These are phyloP conservation scores for Claviceps cyperi DNA, from an alignment of 2,329 filamentous ascomycete species.

Conservation along the genomic window DNA sequence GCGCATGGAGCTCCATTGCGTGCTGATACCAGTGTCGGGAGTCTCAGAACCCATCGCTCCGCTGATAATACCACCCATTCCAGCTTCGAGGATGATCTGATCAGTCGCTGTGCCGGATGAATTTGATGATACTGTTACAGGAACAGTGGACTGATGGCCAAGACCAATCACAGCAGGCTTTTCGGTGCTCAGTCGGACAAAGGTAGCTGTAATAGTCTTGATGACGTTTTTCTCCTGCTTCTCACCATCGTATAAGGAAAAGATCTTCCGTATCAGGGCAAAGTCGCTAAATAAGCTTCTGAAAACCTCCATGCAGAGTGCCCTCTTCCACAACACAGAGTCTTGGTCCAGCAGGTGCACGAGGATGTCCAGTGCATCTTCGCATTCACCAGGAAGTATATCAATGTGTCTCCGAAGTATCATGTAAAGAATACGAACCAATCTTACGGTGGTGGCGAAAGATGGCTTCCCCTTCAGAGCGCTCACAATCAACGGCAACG, in stretches of 20 bases:
- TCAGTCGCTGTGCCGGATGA: constrained; percentile 49
- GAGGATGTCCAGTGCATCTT: constrained; percentile 66
- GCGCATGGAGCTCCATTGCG: constrained; percentile 77
- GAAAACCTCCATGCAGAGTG: constrained; percentile 83
- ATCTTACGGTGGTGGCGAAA: constrained; percentile 70
- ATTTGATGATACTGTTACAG: constrained; percentile 42
- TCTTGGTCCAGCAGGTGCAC: constrained; percentile 85
- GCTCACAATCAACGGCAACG: constrained; percentile 73
- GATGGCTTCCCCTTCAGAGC: constrained; percentile 62
- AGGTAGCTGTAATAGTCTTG: constrained; percentile 68
- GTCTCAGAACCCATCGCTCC: constrained; percentile 53
- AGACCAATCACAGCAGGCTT: constrained; percentile 81
- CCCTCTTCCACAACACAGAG: constrained; percentile 68
- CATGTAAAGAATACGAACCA: constrained; percentile 71
- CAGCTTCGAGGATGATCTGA: constrained; percentile 78
- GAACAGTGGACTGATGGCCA: constrained; percentile 75
- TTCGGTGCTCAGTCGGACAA: constrained; percentile 86
- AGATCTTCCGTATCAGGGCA: constrained; percentile 63
- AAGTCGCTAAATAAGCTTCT: constrained; percentile 74
- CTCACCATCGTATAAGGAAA: constrained; percentile 60
- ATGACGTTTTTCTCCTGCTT: constrained; percentile 63
- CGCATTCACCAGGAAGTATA: constrained; percentile 63
- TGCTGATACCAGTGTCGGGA: constrained; percentile 65
- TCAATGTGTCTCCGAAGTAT: constrained; percentile 65
- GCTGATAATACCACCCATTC: constrained; percentile 75